Evolutionary conservation across 306 rosid genomes (phyloP).

Genomic region (Cicer judaicum): DNA sequence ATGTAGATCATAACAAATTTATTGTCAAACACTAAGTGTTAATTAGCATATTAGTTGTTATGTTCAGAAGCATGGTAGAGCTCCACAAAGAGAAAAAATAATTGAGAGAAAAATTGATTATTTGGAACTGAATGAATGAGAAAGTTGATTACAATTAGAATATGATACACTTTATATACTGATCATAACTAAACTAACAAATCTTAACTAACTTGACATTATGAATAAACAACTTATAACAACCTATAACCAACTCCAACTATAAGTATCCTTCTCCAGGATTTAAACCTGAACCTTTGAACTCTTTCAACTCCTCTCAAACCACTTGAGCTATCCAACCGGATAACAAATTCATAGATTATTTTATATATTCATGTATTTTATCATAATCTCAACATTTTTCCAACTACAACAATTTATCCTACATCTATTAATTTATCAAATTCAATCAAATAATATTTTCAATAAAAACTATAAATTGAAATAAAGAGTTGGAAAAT

Average conservation of each 20-base stretch:
- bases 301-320: not conserved
- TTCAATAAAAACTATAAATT: not conserved
- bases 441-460: not conserved
- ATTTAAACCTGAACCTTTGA: not conserved
- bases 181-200: too few species aligned
- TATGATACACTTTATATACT: too few species aligned
- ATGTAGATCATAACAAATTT: not conserved
- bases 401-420: not conserved
- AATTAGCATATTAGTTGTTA: not conserved
- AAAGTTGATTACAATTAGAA: too few species aligned
- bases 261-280: not conserved
- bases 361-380: not conserved
- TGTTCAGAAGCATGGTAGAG: too few species aligned
- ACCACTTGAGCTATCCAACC: not conserved
- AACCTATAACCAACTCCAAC: too few species aligned
- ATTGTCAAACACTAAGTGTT: not conserved
- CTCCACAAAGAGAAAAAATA: too few species aligned
- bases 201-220: too few species aligned
- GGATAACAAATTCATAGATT: not conserved
- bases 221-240: too few species aligned
- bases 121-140: too few species aligned
- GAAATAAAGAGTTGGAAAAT: not conserved
- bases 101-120: too few species aligned
- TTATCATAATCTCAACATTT: not conserved
- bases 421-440: not conserved